Base-by-base conservation (phyloP, 2,329 filamentous ascomycete genomes). In the Phialemoniopsis sp. region DNA sequence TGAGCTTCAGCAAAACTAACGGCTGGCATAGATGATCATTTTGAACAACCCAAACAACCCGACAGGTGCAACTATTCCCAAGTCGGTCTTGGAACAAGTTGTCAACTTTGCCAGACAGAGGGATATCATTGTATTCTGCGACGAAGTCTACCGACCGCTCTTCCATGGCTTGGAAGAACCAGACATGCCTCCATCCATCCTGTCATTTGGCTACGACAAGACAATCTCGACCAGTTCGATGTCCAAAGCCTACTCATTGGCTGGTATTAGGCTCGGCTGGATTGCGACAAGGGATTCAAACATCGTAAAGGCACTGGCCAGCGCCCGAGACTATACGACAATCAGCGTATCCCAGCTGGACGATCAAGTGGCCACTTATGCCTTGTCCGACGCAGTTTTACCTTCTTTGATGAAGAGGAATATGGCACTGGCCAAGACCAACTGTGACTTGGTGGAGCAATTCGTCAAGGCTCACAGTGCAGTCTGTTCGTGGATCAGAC, bases 321-420 rank as follows among this genome's bases (percentile, higher is more conserved):
- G 67, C 13, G 81, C 82, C 2, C 72, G 88, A 31, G 84, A 93
- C 58, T 94, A 93, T 66, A 94, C 87, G 4, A 89, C 86, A 18
- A 94, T 94, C 52, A 86, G 84, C 30, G 87, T 94, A 0, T 87
- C 85, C n/a, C 80, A 84, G 53, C 66, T 95, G 7, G 88, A 94
- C 57, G 87, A 95, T 56, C 75, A 78, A 36, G 71, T 95, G 10
- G 89, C 88, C 3, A 75, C 78, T 19, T 91, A 82, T 53, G 89
- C 89, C 0, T 66, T 95, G 8, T 76, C 77, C 6, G 47, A 54
- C 5, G 47, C 55, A 3, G 69, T 78, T 3, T 57, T 60, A 19
- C 55, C 55, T 1, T 44, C 48, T 10, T 44, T 63, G 39, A 39
- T 59, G 34, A 33, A 38, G 32, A 69, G 81, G 13, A 89, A 89